Conservation (phyloP, 352 stramenopile species). For the Pythium chondricola region DNA sequence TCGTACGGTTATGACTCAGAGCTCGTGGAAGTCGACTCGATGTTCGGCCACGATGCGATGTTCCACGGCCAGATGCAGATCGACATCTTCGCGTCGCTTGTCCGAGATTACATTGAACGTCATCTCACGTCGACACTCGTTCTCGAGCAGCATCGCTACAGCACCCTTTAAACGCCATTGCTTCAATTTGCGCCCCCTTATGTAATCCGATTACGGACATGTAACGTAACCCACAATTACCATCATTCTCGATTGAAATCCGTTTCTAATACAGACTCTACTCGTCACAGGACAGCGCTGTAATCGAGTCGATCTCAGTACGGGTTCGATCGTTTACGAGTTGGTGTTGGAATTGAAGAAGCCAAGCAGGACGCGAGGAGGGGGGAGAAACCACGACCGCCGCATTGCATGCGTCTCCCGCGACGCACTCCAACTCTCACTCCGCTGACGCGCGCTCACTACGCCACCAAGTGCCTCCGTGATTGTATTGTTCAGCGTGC, state of each 20-base stretch:
- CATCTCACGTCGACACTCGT: constrained; percentile 42
- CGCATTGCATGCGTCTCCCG: neutral
- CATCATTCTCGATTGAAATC: no score
- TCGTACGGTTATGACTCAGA: constrained; percentile 59
- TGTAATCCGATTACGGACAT: constrained; percentile 3
- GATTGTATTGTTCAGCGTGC: neutral
- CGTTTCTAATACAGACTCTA: constrained; percentile 1
- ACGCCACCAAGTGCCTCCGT: no score
- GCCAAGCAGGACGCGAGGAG: neutral
- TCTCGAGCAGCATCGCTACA: constrained; percentile 77
- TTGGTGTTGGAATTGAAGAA: neutral
- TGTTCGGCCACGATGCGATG: constrained; percentile 86
- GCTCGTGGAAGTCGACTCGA: constrained; percentile 75
- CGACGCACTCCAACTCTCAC: neutral
- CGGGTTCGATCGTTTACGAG: no score
- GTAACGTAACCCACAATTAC: no score
- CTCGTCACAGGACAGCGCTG: neutral
- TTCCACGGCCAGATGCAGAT: constrained; percentile 79
- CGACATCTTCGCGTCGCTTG: constrained; percentile 62
- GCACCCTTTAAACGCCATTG: constrained; percentile 35
- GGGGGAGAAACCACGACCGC: neutral
- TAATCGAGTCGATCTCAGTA: neutral
- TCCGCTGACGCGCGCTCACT: no score
- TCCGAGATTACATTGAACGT: constrained; percentile 68
- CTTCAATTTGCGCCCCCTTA: constrained; percentile 5